Evolutionary conservation across 106 monocot genomes (phyloP).

Genomic region (Apostasia shenzhenica): DNA sequence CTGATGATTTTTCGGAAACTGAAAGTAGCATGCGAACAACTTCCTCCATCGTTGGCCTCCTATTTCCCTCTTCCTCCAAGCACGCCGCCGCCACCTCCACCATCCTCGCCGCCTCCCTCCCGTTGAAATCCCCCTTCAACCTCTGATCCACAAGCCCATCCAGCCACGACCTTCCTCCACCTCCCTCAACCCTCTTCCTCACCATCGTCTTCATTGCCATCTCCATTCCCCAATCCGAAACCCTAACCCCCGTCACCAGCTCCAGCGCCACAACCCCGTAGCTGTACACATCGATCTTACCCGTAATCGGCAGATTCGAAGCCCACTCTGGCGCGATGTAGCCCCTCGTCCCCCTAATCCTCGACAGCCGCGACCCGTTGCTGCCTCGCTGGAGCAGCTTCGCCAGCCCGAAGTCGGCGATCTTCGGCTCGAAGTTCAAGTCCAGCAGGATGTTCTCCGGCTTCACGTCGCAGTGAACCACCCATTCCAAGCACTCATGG

Average conservation of each 20-base stretch:
- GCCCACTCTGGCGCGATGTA: slow-evolving; percentile 38
- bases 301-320: slow-evolving; percentile 30
- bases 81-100: slow-evolving; percentile 21
- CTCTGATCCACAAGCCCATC: slow-evolving; percentile 10
- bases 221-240: slow-evolving; percentile 6
- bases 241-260: slow-evolving; percentile 26
- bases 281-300: slow-evolving; percentile 44
- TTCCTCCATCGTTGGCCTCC: slow-evolving; percentile 25
- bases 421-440: slow-evolving; percentile 23
- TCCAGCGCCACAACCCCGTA: slow-evolving; percentile 45
- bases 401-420: slow-evolving; percentile 20
- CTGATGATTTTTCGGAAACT: no score
- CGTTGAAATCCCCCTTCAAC: slow-evolving; percentile 19
- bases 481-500: slow-evolving; percentile 66
- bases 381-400: slow-evolving; percentile 12
- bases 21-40: slow-evolving; percentile 15
- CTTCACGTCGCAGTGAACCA: slow-evolving; percentile 64
- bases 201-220: not conserved
- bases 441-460: slow-evolving; percentile 57
- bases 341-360: slow-evolving; percentile 26
- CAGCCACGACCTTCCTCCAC: not conserved
- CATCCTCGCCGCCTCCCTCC: slow-evolving; percentile 8
- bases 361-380: not conserved
- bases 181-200: slow-evolving; percentile 5
- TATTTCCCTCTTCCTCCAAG: slow-evolving; percentile 26